Conservation (phyloP, 179 eudicot genomes). For the Sideroxylon spinosum region DNA sequence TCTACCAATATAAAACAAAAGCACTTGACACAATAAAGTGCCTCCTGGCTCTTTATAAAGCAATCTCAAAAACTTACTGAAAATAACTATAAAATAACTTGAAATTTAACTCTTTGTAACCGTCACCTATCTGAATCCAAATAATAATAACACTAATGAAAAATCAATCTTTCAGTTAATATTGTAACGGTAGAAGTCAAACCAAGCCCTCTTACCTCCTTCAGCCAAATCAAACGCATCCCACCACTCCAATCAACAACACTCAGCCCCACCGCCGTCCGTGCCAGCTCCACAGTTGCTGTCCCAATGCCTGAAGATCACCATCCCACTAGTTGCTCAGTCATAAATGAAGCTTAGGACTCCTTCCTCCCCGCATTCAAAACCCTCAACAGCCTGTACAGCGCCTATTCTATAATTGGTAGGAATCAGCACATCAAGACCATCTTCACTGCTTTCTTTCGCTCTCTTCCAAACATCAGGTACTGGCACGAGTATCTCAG, state of each 20-base stretch:
- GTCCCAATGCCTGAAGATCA: conserved; percentile 3
- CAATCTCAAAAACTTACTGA: too few relatives aligned
- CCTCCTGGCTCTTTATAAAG: too few relatives aligned
- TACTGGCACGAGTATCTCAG: conserved; percentile 73
- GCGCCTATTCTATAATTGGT: conserved; percentile 51
- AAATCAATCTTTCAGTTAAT: too few relatives aligned
- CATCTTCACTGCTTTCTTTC: conserved; percentile 69
- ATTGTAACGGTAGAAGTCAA: too few relatives aligned
- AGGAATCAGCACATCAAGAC: conserved; percentile 80
- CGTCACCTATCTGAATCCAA: too few relatives aligned
- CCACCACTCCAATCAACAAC: too few relatives aligned
- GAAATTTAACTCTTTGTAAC: too few relatives aligned
- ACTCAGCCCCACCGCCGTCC: background rate
- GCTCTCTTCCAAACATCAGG: conserved; percentile 60
- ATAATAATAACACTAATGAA: too few relatives aligned
- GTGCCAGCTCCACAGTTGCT: conserved; percentile 10
- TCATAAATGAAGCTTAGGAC: conserved; percentile 54
- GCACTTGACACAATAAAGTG: too few relatives aligned
- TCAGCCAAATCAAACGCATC: background rate
- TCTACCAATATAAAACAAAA: background rate
- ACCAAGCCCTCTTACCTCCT: background rate
- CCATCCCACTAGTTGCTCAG: conserved; percentile 53
- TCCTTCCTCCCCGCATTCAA: conserved; percentile 45
- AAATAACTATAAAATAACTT: background rate
- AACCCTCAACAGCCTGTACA: conserved; percentile 47